phyloP scores from a whole-genome alignment of 768 basidiomycete species.

The Suillus luteus region DNA sequence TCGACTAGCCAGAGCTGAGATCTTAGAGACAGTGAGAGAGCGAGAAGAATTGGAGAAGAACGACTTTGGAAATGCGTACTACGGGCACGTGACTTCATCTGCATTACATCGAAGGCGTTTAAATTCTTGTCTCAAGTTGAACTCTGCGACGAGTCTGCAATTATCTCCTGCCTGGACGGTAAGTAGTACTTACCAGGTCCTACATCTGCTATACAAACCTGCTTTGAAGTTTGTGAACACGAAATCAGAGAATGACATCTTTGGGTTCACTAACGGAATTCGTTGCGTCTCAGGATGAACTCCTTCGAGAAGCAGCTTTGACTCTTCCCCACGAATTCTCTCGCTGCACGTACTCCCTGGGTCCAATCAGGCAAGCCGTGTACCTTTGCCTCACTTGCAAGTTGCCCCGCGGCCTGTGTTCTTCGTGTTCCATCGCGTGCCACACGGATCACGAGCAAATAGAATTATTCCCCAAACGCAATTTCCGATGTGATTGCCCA shows the following conservation, averaged over 20 bases:
- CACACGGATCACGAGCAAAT: conserved; percentile 86
- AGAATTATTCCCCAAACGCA: conserved; percentile 84
- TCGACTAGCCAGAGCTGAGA: too few species aligned
- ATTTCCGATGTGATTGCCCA: conserved; percentile 85
- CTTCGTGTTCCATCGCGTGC: conserved; percentile 84
- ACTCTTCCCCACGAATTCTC: conserved; percentile 65
- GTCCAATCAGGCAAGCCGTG: conserved; percentile 71
- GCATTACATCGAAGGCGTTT: background rate
- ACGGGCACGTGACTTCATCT: background rate
- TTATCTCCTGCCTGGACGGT: background rate
- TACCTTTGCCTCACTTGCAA: conserved; percentile 81
- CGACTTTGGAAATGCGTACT: too few species aligned
- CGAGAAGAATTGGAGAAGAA: too few species aligned
- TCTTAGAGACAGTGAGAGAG: too few species aligned
- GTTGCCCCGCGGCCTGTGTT: conserved; percentile 68
- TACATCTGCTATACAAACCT: background rate
- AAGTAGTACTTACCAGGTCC: background rate
- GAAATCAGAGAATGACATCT: conserved; percentile 1
- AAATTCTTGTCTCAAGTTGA: background rate
- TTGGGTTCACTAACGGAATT: conserved; percentile 37
- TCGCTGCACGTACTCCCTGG: conserved; percentile 62
- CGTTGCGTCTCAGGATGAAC: conserved; percentile 30
- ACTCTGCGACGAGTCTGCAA: background rate
- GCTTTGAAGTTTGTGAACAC: background rate
- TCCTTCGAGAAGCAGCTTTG: conserved; percentile 40